Evolutionary conservation across 805 yeast genomes (phyloP), one percentile per base, ranked within the genome.

Genomic region (Citeromyces nyonsensis): DNA sequence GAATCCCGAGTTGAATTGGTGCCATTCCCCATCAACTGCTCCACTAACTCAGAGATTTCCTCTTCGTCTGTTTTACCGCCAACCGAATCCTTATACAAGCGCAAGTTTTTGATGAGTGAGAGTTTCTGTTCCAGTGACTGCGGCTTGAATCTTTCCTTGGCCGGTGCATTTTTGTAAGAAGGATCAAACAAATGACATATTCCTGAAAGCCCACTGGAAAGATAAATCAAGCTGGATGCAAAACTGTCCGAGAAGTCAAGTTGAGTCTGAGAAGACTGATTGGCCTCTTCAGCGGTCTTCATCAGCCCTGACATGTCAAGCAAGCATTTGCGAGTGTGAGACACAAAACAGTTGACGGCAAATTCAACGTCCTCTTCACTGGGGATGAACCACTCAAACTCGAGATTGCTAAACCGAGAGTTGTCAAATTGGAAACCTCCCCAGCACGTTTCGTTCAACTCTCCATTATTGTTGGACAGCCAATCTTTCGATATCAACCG

Each of bases 381-480:
- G 0, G 97, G 96, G 1, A 63, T 48, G 43, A 75, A 83, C 98
- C 98, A 88, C 1, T 62, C 56, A 40, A 84, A 73, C 1, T 60
- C 44, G 24, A 80, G 48, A 38, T 68, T 65, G 1, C 59, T 46
- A 33, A 75, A 71, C 38, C 82, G 59, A 12, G 51, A 43, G 0
- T 59, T 52, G 38, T 66, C 69, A 41, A 74, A 70, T 41, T 77
- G 84, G 36, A 69, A 63, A 0, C 73, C 84, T 30, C 93, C 93
- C 93, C 93, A 81, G 36, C 75, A 65, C 14, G 61, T 61, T 32
- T 63, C 72, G 27, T 52, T 54, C 8, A 65, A 38, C 18, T 46
- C 42, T 5, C 49, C 51, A 1, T 59, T 64, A 40, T 56, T 41
- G 10, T 52, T 47, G 3, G 40, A 36, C 3, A 51, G 38, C 40